Percentiles rank a stretch among this genome's conserved stretches.
phyloP scores from a whole-genome alignment of 129 eudicot genomes.

The sunflower (Helianthus annuus) region HanXRQr2.0-SUNRISE NC_035447.2:57910193-57910692 shows the following conservation, averaged over 20 bases:
- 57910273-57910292: not conserved
- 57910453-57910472: not conserved
- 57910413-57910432: not conserved
- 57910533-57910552: not conserved
- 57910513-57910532: not conserved
- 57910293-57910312: slow-evolving; percentile 55
- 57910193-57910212: not conserved
- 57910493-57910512: not conserved
- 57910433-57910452: not conserved
- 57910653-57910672: not conserved
- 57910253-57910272: not conserved
- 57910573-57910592: slow-evolving; percentile 38
- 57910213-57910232: not conserved
- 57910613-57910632: slow-evolving; percentile 44
- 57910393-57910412: not conserved
- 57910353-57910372: slow-evolving; percentile 64
- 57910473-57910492: not conserved
- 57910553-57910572: not conserved
- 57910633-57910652: slow-evolving; percentile 4
- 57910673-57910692: not conserved
- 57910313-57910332: slow-evolving; percentile 72
- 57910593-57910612: slow-evolving; percentile 90
- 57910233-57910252: not conserved
- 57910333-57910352: slow-evolving; percentile 93
- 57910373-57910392: not conserved